phyloP scores from a whole-genome alignment of 1,139 yeast genomes.

The Nakaseomyces nivariensis region DNA sequence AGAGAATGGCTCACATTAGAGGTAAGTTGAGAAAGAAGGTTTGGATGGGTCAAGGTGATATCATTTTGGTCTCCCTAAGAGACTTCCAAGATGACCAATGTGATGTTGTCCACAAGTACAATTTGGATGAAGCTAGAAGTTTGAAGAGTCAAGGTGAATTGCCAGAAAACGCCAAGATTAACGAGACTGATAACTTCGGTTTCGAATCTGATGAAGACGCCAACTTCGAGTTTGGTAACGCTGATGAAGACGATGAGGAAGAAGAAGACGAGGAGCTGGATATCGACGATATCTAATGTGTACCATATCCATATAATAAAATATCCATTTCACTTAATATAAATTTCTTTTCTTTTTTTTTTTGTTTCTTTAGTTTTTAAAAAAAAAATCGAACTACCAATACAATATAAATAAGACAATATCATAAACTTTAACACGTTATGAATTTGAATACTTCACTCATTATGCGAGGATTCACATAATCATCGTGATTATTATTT shows the following conservation, averaged over 20 bases:
- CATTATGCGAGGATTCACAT: no score
- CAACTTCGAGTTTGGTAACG: constrained; percentile 97
- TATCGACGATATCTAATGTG: constrained; percentile 28
- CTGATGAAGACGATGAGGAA: constrained; percentile 66
- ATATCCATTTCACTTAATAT: constrained; percentile 1
- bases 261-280: constrained; percentile 72
- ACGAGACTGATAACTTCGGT: constrained; percentile 95
- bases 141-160: constrained; percentile 93
- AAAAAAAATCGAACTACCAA: neutral
- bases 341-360: neutral
- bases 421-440: no score
- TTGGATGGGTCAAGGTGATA: constrained; percentile 99
- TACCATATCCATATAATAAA: neutral
- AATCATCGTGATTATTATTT: no score
- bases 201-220: constrained; percentile 96
- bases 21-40: constrained; percentile 99
- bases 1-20: constrained; percentile 95
- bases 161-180: constrained; percentile 93
- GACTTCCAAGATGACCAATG: constrained; percentile 98
- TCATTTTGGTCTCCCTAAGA: constrained; percentile 87
- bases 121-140: constrained; percentile 96
- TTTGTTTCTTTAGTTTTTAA: neutral
- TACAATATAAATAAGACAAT: no score
- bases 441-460: no score
- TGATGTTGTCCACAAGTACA: constrained; percentile 94